These are phyloP conservation scores for Geranomyces michiganensis DNA, from an alignment of 192 early-diverging fungal species.

Conservation along the genomic window DNA sequence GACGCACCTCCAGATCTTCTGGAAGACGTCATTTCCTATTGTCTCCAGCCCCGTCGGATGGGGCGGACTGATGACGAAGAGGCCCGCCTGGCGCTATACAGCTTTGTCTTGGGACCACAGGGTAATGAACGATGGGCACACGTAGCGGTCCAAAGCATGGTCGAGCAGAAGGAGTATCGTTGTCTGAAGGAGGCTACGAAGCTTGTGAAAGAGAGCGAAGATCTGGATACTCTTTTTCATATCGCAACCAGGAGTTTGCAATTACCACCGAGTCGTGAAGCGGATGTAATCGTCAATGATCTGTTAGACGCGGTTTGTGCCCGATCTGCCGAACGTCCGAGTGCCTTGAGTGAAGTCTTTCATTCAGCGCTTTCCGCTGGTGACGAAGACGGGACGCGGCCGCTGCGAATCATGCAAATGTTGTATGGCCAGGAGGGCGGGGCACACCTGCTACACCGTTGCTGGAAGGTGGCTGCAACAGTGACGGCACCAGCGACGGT, in stretches of 20 bases:
- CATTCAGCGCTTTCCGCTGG: too few relatives aligned
- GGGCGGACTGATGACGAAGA: too few relatives aligned
- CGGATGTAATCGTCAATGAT: background rate
- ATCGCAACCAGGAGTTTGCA: background rate
- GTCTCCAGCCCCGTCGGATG: background rate
- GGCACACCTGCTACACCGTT: background rate
- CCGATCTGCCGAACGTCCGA: background rate
- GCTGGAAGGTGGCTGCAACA: background rate
- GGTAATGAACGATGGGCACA: too few relatives aligned
- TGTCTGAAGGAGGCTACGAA: too few relatives aligned
- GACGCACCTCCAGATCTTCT: background rate
- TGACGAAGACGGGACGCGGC: background rate
- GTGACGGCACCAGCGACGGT: background rate
- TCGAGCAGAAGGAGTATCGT: too few relatives aligned
- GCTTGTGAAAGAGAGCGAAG: background rate
- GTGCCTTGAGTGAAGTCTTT: too few relatives aligned
- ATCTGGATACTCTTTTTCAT: background rate
- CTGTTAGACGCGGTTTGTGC: background rate
- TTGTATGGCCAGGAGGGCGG: background rate
- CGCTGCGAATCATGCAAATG: background rate
- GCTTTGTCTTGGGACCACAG: too few relatives aligned
- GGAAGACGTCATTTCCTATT: background rate
- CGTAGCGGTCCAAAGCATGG: too few relatives aligned
- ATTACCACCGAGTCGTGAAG: background rate
- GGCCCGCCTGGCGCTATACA: too few relatives aligned